Percentiles rank a stretch among this genome's conserved stretches.
phyloP scores from a whole-genome alignment of 2,329 filamentous ascomycete genomes.

The Fusarium tupiense region DNA sequence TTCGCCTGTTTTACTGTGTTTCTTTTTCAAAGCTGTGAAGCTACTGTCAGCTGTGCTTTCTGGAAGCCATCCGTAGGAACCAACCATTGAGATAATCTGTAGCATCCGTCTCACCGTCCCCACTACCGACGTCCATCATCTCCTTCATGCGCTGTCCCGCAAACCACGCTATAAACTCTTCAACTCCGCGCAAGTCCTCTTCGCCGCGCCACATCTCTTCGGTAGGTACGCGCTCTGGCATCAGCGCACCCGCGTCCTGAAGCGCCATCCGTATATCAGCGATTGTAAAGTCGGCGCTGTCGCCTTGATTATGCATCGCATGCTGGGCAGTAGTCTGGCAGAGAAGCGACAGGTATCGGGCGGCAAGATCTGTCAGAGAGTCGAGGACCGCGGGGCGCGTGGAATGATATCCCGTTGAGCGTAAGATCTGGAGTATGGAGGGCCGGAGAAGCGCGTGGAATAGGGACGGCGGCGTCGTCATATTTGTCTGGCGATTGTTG shows the following conservation, averaged over 20 bases:
- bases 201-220: constrained; percentile 75
- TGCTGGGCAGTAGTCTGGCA: constrained; percentile 77
- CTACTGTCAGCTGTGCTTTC: constrained; percentile 51
- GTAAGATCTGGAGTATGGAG: constrained; percentile 88
- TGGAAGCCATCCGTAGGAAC: constrained; percentile 24
- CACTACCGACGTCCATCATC: constrained; percentile 81
- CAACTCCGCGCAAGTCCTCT: constrained; percentile 82
- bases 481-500: constrained; percentile 39
- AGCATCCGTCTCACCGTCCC: constrained; percentile 71
- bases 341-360: constrained; percentile 80
- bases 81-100: constrained; percentile 76
- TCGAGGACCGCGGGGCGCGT: constrained; percentile 86
- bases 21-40: constrained; percentile 80
- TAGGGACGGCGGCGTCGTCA: constrained; percentile 59
- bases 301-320: constrained; percentile 73
- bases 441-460: constrained; percentile 85
- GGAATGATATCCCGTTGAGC: constrained; percentile 88
- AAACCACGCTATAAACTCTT: constrained; percentile 84
- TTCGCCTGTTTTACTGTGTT: constrained; percentile 88
- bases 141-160: constrained; percentile 78
- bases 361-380: constrained; percentile 85
- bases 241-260: constrained; percentile 79
- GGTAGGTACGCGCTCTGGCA: constrained; percentile 71
- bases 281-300: constrained; percentile 60
- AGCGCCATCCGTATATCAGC: constrained; percentile 88